Percentiles rank a stretch among this genome's conserved stretches.
Evolutionary conservation across 345 rosid genomes (phyloP).

Genomic region (Hirschfeldia incana): DNA sequence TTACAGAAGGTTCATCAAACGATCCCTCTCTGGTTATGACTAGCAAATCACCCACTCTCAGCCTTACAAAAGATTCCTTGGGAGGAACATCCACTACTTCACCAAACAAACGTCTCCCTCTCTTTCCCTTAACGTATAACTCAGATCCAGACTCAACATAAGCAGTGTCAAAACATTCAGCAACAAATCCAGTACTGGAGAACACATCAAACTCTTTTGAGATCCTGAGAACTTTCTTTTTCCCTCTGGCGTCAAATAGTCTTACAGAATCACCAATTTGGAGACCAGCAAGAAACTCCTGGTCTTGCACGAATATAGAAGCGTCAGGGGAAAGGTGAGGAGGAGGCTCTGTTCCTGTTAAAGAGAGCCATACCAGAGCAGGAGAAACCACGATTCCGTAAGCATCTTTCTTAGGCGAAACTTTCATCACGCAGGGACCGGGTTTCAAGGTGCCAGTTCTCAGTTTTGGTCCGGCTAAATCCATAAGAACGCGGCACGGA

Average conservation of each 20-base stretch:
- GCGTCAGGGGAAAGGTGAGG: conserved; percentile 57
- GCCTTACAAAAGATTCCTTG: conserved; percentile 49
- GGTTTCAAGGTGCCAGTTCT: conserved; percentile 57
- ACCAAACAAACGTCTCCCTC: conserved; percentile 48
- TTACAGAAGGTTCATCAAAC: conserved; percentile 32
- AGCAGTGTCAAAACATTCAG: conserved; percentile 57
- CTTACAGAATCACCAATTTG: conserved; percentile 53
- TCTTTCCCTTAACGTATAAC: conserved; percentile 50
- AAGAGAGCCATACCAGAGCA: conserved; percentile 63
- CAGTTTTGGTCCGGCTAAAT: conserved; percentile 77
- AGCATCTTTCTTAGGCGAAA: conserved; percentile 60
- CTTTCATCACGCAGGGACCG: conserved; percentile 62
- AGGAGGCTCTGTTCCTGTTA: conserved; percentile 54
- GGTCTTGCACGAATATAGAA: conserved; percentile 46
- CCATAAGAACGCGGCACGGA: conserved; percentile 72
- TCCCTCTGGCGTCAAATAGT: conserved; percentile 60
- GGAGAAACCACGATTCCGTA: conserved; percentile 53
- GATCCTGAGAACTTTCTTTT: conserved; percentile 52
- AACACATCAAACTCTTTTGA: conserved; percentile 48
- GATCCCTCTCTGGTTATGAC: conserved; percentile 49
- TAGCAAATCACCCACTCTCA: conserved; percentile 64
- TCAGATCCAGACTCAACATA: conserved; percentile 60
- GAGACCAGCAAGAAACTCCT: conserved; percentile 46
- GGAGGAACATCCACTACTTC: conserved; percentile 59
- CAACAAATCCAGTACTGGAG: conserved; percentile 55